Evolutionary conservation across 768 basidiomycete species (phyloP), one percentile per base, ranked within the genome.

Genomic region (Mycena vulgaris): DNA sequence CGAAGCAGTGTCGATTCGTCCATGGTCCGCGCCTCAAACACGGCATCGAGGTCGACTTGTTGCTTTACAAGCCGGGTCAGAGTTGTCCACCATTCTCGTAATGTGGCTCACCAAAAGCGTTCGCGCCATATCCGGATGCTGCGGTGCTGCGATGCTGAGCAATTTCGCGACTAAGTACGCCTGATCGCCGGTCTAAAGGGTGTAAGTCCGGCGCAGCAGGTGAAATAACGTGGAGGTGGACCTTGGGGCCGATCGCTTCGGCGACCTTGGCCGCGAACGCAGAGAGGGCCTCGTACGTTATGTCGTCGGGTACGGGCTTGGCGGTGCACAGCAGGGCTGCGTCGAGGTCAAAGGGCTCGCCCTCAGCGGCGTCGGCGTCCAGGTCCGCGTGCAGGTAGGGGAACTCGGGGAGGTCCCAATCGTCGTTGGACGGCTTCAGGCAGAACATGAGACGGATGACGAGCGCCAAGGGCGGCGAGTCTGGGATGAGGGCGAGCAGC

Each of bases 381-480:
- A 94, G 76, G 75, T 93, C 88, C 2, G 92, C 86, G 71, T 90
- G 89, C 27, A 94, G 76, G 76, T 91, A 88, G 0, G 94, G 93
- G 74, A 94, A 95, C 14, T 89, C 89, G 2, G 89, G 89, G 30
- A 88, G 80, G 67, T 93, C 92, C 93, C 93, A 95, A 65, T 95
- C 93, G n/a, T 94, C 91, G 69, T 89, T 88, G 14, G 88, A 82
- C 0, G 92, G 92, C 75, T 95, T 95, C 55, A 95, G 82, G 76
- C 93, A 94, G 74, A 94, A 92, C 87, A 94, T 91, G 27, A 95
- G 83, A 30, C 91, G 87, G 42, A 92, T 86, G 56, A 92, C 85
- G 17, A 93, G 86, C 8, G 88, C 82, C 7, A 95, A 85, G 1
- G 90, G 84, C 1, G 93, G 92, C 0, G 90, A 81, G 48, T 89